Conservation (phyloP, 2,329 filamentous ascomycete genomes). For the Stachybotrys chlorohalonatus region DNA sequence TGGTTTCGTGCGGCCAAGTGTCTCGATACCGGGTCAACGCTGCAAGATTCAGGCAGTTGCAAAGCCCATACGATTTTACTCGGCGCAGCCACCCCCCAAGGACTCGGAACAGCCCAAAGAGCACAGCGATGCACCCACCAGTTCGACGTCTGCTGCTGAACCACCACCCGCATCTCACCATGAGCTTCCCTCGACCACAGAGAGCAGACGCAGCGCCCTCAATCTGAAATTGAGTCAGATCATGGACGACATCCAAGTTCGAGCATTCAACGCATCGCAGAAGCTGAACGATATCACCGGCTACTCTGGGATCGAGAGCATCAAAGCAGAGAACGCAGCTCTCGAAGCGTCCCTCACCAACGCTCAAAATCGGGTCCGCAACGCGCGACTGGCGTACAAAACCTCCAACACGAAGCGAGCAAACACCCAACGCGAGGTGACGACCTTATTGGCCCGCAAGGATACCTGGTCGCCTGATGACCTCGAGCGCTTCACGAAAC, state of each 20-base stretch:
- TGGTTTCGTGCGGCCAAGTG: neutral
- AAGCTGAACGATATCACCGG: constrained; percentile 91
- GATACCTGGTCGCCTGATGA: constrained; percentile 82
- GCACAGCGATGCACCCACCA: neutral
- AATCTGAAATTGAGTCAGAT: constrained; percentile 33
- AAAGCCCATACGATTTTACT: constrained; percentile 13
- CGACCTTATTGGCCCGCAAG: constrained; percentile 85
- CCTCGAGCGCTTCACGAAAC: constrained; percentile 85
- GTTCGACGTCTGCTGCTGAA: constrained; percentile 7
- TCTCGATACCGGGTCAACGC: constrained; percentile 6
- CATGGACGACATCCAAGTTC: constrained; percentile 85
- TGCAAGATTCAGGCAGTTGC: constrained; percentile 13
- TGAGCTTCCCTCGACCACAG: constrained; percentile 23
- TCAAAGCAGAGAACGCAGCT: constrained; percentile 68
- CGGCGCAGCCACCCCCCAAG: constrained; percentile 11
- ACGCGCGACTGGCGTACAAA: constrained; percentile 68
- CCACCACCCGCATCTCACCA: constrained; percentile 2
- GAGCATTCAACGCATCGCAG: constrained; percentile 76
- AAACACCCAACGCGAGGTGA: constrained; percentile 91
- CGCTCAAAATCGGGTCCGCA: constrained; percentile 58
- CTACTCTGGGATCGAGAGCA: constrained; percentile 80
- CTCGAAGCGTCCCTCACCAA: constrained; percentile 51
- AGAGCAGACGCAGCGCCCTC: constrained; percentile 21
- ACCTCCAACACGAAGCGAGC: constrained; percentile 75
- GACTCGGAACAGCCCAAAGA: neutral